Evolutionary conservation across 75 land plant genomes (phyloP).

Genomic region (Chamaecyparis obtusa): DNA sequence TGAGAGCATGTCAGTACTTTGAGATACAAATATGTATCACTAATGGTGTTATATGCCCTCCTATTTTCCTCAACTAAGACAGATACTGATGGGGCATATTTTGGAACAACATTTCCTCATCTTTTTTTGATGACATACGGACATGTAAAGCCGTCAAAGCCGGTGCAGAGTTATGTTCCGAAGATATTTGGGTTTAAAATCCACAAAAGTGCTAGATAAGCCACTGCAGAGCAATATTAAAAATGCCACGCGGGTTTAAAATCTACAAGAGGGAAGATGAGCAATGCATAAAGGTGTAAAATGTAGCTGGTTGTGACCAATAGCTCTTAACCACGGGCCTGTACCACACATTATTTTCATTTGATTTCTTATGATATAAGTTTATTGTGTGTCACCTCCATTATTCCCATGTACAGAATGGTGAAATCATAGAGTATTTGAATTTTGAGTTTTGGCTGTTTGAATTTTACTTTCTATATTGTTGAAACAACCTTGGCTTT

Average conservation of each 20-base stretch:
- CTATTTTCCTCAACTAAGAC: background rate
- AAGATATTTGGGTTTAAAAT: slow-evolving; percentile 74
- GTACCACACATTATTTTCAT: slow-evolving; percentile 12
- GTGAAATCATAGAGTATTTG: slow-evolving; percentile 1
- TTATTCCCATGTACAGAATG: slow-evolving; percentile 13
- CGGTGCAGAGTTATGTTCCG: slow-evolving; percentile 56
- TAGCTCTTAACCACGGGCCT: background rate
- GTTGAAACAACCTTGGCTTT: background rate
- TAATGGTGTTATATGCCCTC: background rate
- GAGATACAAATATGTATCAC: background rate
- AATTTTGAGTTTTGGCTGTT: background rate
- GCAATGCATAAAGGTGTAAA: background rate
- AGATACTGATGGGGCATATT: slow-evolving; percentile 77
- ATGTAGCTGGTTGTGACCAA: slow-evolving; percentile 3
- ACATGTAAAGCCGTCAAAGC: slow-evolving; percentile 50
- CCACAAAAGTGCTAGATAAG: slow-evolving; percentile 34
- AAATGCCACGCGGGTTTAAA: slow-evolving; percentile 65
- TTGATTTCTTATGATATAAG: slow-evolving; percentile 2
- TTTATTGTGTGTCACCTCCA: slow-evolving; percentile 7
- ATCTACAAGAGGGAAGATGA: slow-evolving; percentile 35
- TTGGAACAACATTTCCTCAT: slow-evolving; percentile 71
- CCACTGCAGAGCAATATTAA: slow-evolving; percentile 44
- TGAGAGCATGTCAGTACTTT: background rate
- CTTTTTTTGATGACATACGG: slow-evolving; percentile 66
- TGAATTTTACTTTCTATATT: background rate